Evolutionary conservation across 164 flowering plant species (phyloP), one percentile per base, ranked within the genome.

Genomic region (Macadamia integrifolia): DNA sequence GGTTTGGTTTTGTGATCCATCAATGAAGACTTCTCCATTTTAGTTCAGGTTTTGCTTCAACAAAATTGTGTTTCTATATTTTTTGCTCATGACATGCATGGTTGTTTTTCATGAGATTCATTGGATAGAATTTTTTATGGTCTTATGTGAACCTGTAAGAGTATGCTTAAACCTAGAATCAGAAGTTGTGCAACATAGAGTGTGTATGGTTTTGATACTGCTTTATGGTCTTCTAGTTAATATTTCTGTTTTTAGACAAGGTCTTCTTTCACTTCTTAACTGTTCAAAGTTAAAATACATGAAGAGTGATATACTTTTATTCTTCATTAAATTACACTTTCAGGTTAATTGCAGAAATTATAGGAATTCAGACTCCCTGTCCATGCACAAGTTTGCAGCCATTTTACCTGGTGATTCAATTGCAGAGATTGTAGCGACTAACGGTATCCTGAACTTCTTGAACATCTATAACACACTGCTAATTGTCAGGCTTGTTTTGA

Each of bases 381-480:
- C 84, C 30, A 63, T 48, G 48, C 88, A 84, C 76, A 86, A 79
- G 70, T 93, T 93, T 71, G 98, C 96, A 55, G 98, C 98, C 42
- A 79, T 93, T 61, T 73, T 93, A 66, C 97, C 96, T 0, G 98
- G 96, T 14, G 97, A 93, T 75, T 90, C 98, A n/a, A 87, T 88
- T 53, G 98, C 95, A 3, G 97, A 95, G 42, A 14, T 93, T 32
- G 97, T 93, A 72, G 97, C 80, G 68, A 73, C 92, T 8, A 93
- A 84, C 80, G 98, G 98, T 17, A 69, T 93, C 58, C 18, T 61
- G 42, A 93, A 90, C 75, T 93, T 94, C 87, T 76, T 94, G 75
- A 94, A 85, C 77, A 69, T 94, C 66, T 94, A 88, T 78, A 92
- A 90, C 72, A 83, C 97, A 15, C 50, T 94, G 66, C 76, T 94